Evolutionary conservation across 164 flowering plant genomes (phyloP).

Genomic region (Chimonanthus salicifolius): DNA sequence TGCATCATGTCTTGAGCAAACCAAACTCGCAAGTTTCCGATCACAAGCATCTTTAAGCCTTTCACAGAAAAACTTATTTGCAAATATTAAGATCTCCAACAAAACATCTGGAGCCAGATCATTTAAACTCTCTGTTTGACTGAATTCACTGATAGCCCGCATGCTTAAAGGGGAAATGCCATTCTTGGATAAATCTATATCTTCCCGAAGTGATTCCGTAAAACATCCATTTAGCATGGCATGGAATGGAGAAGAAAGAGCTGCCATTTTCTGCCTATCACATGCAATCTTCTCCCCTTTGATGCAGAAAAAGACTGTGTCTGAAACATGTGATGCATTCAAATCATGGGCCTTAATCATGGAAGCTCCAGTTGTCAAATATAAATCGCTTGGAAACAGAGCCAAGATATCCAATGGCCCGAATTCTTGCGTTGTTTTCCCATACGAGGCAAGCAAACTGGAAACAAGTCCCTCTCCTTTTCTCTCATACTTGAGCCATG

Average conservation of each 20-base stretch:
- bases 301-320: slow-evolving; percentile 48
- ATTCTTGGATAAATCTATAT: slow-evolving; percentile 80
- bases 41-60: slow-evolving; percentile 88
- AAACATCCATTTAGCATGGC: slow-evolving; percentile 94
- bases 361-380: slow-evolving; percentile 7
- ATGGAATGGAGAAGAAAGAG: slow-evolving; percentile 72
- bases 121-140: slow-evolving; percentile 48
- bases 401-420: slow-evolving; percentile 61
- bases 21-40: slow-evolving; percentile 69
- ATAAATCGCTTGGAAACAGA: slow-evolving; percentile 3
- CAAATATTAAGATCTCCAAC: slow-evolving; percentile 72
- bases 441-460: slow-evolving; percentile 74
- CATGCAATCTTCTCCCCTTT: slow-evolving; percentile 67
- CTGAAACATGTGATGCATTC: slow-evolving; percentile 2
- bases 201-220: slow-evolving; percentile 64
- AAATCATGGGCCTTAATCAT: slow-evolving; percentile 15
- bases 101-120: slow-evolving; percentile 55
- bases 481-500: slow-evolving; percentile 94
- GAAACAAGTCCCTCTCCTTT: slow-evolving; percentile 75
- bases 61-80: slow-evolving; percentile 90
- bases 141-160: slow-evolving; percentile 59
- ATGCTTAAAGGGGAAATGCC: slow-evolving; percentile 63
- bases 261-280: slow-evolving; percentile 70
- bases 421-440: slow-evolving; percentile 63
- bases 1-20: slow-evolving; percentile 72